phyloP scores from a whole-genome alignment of 129 eudicot species.

The Sambucus nigra region DNA sequence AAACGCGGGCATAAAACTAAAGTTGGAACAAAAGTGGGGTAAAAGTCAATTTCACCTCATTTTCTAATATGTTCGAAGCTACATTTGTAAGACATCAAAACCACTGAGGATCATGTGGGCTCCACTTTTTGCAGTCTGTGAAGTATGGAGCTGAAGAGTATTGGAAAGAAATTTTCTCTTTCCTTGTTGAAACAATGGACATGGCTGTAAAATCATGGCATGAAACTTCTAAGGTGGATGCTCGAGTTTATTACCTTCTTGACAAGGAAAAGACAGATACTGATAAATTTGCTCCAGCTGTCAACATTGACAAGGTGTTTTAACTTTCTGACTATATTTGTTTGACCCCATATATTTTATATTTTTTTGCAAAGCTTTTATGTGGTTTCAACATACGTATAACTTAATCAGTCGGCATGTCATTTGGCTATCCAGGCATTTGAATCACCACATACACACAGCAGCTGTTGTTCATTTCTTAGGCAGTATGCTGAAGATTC shows the following conservation, averaged over 20 bases:
- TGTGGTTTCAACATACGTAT: neutral
- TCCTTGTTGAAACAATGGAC: constrained; percentile 89
- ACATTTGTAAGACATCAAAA: neutral
- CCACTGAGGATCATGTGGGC: neutral
- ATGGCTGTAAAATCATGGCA: constrained; percentile 87
- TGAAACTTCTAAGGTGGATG: constrained; percentile 74
- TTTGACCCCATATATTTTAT: no score
- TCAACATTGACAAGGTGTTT: constrained; percentile 88
- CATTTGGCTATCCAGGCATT: constrained; percentile 52
- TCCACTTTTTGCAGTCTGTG: constrained; percentile 41
- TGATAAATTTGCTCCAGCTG: constrained; percentile 81
- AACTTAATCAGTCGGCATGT: neutral
- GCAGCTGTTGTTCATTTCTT: constrained; percentile 62
- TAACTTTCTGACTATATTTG: neutral
- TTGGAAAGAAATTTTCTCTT: constrained; percentile 50
- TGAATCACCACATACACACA: constrained; percentile 88
- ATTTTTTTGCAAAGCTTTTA: no score
- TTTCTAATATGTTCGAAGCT: neutral
- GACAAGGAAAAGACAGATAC: constrained; percentile 81
- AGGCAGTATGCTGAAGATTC: constrained; percentile 89
- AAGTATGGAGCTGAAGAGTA: constrained; percentile 54
- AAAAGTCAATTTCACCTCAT: no score
- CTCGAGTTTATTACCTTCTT: constrained; percentile 68
- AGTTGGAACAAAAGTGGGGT: no score
- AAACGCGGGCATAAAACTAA: no score